Evolutionary conservation across 306 rosid species (phyloP).

Genomic region (Boehmeria nivea): DNA sequence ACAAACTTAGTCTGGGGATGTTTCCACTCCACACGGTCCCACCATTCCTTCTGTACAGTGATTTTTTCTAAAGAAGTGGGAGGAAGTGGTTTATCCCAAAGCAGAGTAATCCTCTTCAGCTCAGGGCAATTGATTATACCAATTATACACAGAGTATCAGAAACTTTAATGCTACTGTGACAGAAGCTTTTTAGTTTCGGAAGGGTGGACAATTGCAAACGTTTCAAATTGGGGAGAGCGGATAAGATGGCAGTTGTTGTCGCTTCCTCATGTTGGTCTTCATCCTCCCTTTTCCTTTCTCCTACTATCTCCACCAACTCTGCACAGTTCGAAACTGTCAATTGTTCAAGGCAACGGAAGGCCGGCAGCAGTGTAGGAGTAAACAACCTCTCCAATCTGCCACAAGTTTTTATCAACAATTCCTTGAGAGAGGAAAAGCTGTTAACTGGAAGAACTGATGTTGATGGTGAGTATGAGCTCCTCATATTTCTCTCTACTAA

Average conservation of each 20-base stretch:
- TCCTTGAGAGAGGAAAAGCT: conserved; percentile 5
- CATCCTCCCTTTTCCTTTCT: no score
- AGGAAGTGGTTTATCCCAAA: background rate
- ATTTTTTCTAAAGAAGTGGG: background rate
- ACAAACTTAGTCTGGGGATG: conserved; percentile 1
- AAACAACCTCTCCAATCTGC: background rate
- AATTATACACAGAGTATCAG: background rate
- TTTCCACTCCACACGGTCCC: conserved; percentile 10
- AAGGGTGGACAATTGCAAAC: background rate
- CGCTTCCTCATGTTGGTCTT: no score
- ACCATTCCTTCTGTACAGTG: background rate
- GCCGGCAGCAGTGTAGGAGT: background rate
- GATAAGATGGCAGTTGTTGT: no score
- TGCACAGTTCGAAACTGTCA: background rate
- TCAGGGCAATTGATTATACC: background rate
- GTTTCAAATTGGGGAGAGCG: conserved; percentile 4
- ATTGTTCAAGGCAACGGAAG: background rate
- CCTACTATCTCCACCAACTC: conserved; percentile 8
- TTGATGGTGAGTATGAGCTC: background rate
- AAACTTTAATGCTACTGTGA: background rate
- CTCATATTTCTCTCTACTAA: background rate
- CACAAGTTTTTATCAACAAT: background rate
- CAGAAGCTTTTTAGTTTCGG: conserved; percentile 12
- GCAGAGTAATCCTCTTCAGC: conserved; percentile 1
- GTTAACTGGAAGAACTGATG: no score